These are phyloP conservation scores for Leccinum broughii DNA, from an alignment of 768 basidiomycete genomes.

Conservation along the genomic window DNA sequence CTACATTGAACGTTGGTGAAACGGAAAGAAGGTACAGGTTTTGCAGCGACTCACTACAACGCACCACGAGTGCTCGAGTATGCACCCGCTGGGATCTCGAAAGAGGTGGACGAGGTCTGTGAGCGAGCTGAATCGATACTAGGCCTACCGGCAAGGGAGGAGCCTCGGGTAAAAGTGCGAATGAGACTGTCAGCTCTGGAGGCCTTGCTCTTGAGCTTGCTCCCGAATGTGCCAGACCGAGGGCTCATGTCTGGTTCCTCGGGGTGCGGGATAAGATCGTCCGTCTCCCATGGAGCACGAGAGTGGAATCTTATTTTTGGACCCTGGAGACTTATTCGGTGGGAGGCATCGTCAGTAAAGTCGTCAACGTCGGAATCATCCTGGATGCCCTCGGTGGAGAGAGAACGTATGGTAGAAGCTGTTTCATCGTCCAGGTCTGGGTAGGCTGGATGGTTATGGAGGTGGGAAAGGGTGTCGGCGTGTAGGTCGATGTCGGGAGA, in stretches of 20 bases:
- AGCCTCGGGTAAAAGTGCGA: constrained; percentile 47
- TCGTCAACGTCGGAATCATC: constrained; percentile 38
- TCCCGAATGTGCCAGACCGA: constrained; percentile 32
- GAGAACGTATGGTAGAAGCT: constrained; percentile 26
- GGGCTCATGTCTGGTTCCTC: constrained; percentile 46
- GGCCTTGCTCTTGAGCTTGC: constrained; percentile 31
- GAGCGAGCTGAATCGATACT: too few relatives aligned
- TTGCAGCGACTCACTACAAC: constrained; percentile 51
- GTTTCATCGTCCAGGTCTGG: constrained; percentile 59
- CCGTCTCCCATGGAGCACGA: constrained; percentile 79
- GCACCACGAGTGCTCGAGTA: constrained; percentile 52
- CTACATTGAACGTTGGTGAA: constrained; percentile 34
- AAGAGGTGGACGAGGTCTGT: constrained; percentile 44
- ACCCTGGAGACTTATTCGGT: constrained; percentile 72
- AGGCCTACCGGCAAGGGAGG: constrained; percentile 18
- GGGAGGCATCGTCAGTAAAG: constrained; percentile 44
- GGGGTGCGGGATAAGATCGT: constrained; percentile 46
- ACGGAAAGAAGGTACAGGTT: not conserved
- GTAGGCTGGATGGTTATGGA: constrained; percentile 49
- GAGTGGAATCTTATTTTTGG: constrained; percentile 83
- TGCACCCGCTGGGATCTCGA: constrained; percentile 56
- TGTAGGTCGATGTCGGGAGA: constrained; percentile 46
- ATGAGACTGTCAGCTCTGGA: constrained; percentile 39
- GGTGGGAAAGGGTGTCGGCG: constrained; percentile 31
- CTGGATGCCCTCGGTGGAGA: constrained; percentile 33